Conservation (phyloP, 2,329 filamentous ascomycete species). For the Exophiala sp. region DNA sequence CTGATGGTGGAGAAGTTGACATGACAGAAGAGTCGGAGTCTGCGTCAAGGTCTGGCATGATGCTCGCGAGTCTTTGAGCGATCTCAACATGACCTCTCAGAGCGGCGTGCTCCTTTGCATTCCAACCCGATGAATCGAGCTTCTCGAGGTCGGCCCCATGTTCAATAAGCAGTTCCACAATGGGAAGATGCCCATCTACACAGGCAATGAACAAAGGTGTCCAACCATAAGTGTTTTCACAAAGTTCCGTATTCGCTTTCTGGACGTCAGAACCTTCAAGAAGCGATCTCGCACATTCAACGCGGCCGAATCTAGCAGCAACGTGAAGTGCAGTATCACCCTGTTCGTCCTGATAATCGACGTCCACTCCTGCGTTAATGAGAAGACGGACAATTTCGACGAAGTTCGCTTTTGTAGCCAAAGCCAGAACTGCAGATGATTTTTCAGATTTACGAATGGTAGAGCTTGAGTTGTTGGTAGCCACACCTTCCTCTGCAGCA, state of each 20-base stretch:
- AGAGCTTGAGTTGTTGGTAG: constrained; percentile 50
- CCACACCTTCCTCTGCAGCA: constrained; percentile 73
- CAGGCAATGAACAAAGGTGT: constrained; percentile 91
- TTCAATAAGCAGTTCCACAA: constrained; percentile 73
- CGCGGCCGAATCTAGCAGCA: constrained; percentile 82
- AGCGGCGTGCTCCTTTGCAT: constrained; percentile 86
- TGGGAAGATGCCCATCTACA: constrained; percentile 75
- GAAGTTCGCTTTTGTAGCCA: constrained; percentile 87
- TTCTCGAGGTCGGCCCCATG: constrained; percentile 73
- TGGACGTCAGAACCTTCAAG: constrained; percentile 67
- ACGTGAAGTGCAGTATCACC: constrained; percentile 91
- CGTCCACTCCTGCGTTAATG: constrained; percentile 83
- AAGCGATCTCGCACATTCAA: constrained; percentile 73
- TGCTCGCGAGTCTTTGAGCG: constrained; percentile 63
- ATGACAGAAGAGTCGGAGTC: constrained; percentile 31
- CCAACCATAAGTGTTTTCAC: constrained; percentile 85
- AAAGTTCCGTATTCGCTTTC: constrained; percentile 70
- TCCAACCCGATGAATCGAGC: constrained; percentile 87
- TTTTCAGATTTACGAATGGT: constrained; percentile 67
- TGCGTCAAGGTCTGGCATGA: constrained; percentile 44
- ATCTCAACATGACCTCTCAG: constrained; percentile 83
- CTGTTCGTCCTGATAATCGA: constrained; percentile 87
- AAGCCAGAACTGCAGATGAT: constrained; percentile 79
- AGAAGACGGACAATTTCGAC: constrained; percentile 79
- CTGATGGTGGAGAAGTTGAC: constrained; percentile 32